phyloP scores from a whole-genome alignment of 306 rosid genomes.

The Cyclanthera cordifolia region DNA sequence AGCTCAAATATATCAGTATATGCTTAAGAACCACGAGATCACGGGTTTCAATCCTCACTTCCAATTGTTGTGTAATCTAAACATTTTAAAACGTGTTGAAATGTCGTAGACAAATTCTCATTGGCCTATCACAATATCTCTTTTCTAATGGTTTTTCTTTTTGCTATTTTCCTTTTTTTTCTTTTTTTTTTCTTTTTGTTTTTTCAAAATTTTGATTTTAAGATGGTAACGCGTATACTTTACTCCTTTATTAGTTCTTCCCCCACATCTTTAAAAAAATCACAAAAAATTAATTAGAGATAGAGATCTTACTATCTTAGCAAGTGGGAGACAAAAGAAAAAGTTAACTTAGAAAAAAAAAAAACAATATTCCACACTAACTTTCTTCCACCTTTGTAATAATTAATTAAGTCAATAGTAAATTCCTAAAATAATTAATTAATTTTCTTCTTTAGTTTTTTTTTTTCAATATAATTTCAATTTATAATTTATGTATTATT shows the following conservation, averaged over 20 bases:
- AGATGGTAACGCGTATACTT: neutral
- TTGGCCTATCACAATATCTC: too few species aligned
- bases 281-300: neutral
- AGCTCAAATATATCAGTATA: too few species aligned
- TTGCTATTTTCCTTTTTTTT: too few species aligned
- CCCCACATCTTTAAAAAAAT: constrained; percentile 3
- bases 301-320: neutral
- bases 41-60: too few species aligned
- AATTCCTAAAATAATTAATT: neutral
- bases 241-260: neutral
- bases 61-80: too few species aligned
- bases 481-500: neutral
- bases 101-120: too few species aligned
- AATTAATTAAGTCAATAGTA: neutral
- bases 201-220: neutral
- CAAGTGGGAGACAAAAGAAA: constrained; percentile 11
- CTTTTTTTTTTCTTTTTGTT: too few species aligned
- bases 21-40: too few species aligned
- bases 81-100: too few species aligned
- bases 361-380: constrained; percentile 3
- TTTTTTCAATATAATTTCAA: neutral
- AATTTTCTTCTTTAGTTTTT: neutral
- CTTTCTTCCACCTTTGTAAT: neutral
- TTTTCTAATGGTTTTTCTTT: too few species aligned
- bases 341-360: neutral